Base-by-base conservation (phyloP, 1,284 basidiomycete species). In the Mycosarcoma maydis region DNA sequence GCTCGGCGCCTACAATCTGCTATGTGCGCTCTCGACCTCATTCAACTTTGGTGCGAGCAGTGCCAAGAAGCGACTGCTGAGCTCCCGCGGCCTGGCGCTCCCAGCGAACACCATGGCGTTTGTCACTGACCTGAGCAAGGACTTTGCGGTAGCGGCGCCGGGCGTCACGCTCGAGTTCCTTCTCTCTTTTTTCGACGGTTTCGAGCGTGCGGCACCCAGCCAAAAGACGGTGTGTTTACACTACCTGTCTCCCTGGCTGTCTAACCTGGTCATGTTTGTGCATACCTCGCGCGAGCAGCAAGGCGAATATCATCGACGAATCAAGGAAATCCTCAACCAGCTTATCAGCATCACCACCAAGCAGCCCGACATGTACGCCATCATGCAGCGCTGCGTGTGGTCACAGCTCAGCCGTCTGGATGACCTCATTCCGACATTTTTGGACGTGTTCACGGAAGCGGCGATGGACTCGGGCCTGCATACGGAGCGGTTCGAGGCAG, bases 331-430 rank as follows among this genome's bases (percentile, higher is more conserved):
- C 50, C 54, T 79, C 44, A 58, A 57, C 33, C 71, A 77, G 36
- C 56, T 79, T 19, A 72, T 79, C 60, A 75, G 69, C 56, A 77
- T 79, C 64, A 79, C 77, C 14, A 70, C 67, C 49, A 77, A 77
- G 67, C 68, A 79, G 56, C 64, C 72, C 1, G 75, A 77, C 27
- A 76, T 79, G 68, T 79, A 77, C 49, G 73, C 72, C n/a, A 62
- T 64, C 44, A 79, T 79, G 77, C 77, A 79, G 44, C 61, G 76
- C 13, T 64, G 56, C 44, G 77, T 79, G 7, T 79, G 77, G 77
- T 59, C 72, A n/a, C 72, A 77, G 44, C 47, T 79, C 5, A 71
- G 74, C 64, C 72, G 71, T 49, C 66, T 77, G n/a, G 77, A 79
- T 34, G 73, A 76, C 39, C 68, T 79, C 17, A 72, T 77, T n/a